Evolutionary conservation across 345 rosid genomes (phyloP).

Genomic region (Draba incana): DNA sequence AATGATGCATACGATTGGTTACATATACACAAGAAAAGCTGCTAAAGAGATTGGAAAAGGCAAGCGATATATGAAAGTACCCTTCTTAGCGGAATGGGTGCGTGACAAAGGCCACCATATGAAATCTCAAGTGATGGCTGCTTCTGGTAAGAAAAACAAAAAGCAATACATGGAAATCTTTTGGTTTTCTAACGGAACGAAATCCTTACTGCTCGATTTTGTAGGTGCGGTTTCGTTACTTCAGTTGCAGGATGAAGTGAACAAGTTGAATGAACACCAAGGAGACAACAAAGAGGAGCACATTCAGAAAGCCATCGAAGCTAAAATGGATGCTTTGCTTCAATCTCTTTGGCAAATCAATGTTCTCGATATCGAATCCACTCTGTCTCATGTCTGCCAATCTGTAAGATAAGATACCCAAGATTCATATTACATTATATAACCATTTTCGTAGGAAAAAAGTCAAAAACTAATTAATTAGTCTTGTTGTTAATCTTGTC

Average conservation of each 20-base stretch:
- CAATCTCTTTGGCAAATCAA: slow-evolving; percentile 96
- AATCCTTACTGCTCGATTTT: slow-evolving; percentile 51
- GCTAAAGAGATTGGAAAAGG: slow-evolving; percentile 89
- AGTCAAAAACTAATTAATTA: not conserved
- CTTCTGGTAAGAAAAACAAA: slow-evolving; percentile 61
- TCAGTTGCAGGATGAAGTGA: slow-evolving; percentile 82
- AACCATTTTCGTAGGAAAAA: not conserved
- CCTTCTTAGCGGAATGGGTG: slow-evolving; percentile 97
- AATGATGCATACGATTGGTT: slow-evolving; percentile 93
- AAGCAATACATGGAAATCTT: not conserved
- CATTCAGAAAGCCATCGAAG: slow-evolving; percentile 69
- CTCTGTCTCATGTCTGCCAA: slow-evolving; percentile 80
- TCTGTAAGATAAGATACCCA: slow-evolving; percentile 71
- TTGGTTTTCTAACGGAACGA: slow-evolving; percentile 36
- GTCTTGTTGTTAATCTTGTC: not conserved
- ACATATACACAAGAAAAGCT: slow-evolving; percentile 90
- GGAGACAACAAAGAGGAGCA: slow-evolving; percentile 73
- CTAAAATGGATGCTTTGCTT: slow-evolving; percentile 76
- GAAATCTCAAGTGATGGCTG: slow-evolving; percentile 96
- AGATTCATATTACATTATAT: slow-evolving; percentile 6
- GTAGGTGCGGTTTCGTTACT: slow-evolving; percentile 85
- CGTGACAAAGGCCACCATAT: slow-evolving; percentile 92
- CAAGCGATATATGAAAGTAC: slow-evolving; percentile 82
- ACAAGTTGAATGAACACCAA: slow-evolving; percentile 50
- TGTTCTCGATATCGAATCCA: slow-evolving; percentile 88